Evolutionary conservation across 2,329 filamentous ascomycete genomes (phyloP), one percentile per base, ranked within the genome.

Genomic region (Beauveria caledonica): DNA sequence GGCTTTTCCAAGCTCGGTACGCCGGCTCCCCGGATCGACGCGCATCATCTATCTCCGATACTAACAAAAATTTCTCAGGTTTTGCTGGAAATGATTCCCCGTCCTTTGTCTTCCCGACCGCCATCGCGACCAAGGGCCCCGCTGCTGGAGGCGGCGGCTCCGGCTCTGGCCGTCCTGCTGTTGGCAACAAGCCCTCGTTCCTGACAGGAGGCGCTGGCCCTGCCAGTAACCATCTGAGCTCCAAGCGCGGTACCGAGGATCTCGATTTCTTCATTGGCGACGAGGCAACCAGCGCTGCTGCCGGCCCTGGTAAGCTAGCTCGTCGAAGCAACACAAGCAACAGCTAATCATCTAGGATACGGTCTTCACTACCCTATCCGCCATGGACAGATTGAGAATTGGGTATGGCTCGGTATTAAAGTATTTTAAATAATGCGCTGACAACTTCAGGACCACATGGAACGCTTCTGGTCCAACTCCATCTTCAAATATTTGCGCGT

Each of bases 401-500:
- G 94, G 94, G 90, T 94, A 80, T 61, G 84, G 64, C 11, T 59
- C 51, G n/a, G 5, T 1, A 21, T 27, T 40, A 29, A 11, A 40
- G 44, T 51, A 59, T 19, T 17, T 19, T 36, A n/a, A 27, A 39
- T 55, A 62, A 3, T n/a, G 5, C 40, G 62, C 71, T 75, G 64
- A 76, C 69, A 63, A 49, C 63, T 59, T 62, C 67, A 94, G 90
- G 94, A 99, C 77, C 90, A 97, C 70, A 99, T 99, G 94, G 94
- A 99, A 76, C 88, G 94, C 64, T 99, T 97, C 79, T 99, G 94
- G 94, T 97, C 95, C 67, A 97, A 97, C 79, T 99, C 94, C 64
- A 99, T 99, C 78, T 99, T 99, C 85, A 99, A 99, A 76, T 99
- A 99, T 72, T 84, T 99, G 58, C 86, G 94, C 69, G 94, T 99